Evolutionary conservation across 352 stramenopile species (phyloP), one percentile per base, ranked within the genome.

Genomic region (Globisporangium abappressorium): DNA sequence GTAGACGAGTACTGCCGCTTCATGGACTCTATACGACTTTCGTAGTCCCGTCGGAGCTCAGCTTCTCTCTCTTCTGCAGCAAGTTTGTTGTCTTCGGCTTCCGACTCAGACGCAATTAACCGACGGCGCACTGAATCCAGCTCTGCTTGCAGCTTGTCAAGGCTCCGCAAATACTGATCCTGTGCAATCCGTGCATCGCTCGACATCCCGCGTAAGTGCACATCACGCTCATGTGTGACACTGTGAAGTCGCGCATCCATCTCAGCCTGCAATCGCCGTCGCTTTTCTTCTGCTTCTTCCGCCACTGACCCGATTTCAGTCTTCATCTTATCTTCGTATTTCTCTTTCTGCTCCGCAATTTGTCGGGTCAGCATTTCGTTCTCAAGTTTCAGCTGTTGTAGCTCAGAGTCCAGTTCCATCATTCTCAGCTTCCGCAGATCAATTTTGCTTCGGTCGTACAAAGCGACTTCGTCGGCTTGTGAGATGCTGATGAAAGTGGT

Each of bases 321-420:
- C 46, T 77, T 69, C 22, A 90, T 24, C 3, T 62, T 67, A 5
- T 68, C 70, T 26, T 91, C 77, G 20, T 87, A 80, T 20, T 64
- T 68, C 2, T 69, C 73, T 18, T 75, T 71, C 60, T 92, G 80
- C 18, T 92, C 85, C 4, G 59, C 57, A 3, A 76, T 62, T 36
- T 90, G 81, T 22, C 87, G 79, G 24, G 34, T 76, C 4, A 92
- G 66, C 71, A 92, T 80, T 26, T 93, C 85, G 51, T 91, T 92
- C 62, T 92, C 83, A 9, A 91, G 73, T 41, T 84, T 87, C 24
- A 89, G 69, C 53, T 93, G 85, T 64, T 90, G 79, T 53, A 88
- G 57, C 22, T 93, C 85, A 2, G 69, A 72, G 24, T 91, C 85
- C 12, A 92, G 36, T 24, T 93, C 83, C 67, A 91, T 78, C 9